Conservation (phyloP, 495 filamentous ascomycete genomes). For the Paragyromitra xinjiangensis region DNA sequence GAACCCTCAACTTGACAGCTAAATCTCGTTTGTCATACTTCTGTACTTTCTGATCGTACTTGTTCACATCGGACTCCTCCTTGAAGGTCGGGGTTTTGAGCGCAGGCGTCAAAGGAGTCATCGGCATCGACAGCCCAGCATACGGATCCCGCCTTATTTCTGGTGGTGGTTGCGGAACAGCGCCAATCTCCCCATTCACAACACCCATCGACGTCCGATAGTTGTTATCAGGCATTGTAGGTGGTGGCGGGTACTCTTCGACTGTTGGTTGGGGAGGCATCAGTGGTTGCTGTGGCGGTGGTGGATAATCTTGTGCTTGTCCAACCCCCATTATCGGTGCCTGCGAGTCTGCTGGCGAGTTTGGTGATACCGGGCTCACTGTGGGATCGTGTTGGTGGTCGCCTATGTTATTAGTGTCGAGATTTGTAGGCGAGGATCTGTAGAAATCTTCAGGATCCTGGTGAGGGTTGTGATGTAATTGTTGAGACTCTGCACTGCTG, state of each 20-base stretch:
- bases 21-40: slow-evolving; percentile 67
- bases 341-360: slow-evolving; percentile 54
- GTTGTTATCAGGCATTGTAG: slow-evolving; percentile 27
- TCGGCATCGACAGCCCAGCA: slow-evolving; percentile 38
- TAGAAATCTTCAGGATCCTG: slow-evolving; percentile 55
- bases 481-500: slow-evolving; percentile 23
- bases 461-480: slow-evolving; percentile 29
- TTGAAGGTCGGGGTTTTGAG: slow-evolving; percentile 54
- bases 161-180: slow-evolving; percentile 23
- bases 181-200: slow-evolving; percentile 55
- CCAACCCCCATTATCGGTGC: slow-evolving; percentile 53
- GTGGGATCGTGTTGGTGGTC: slow-evolving; percentile 30
- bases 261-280: slow-evolving; percentile 16
- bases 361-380: slow-evolving; percentile 47
- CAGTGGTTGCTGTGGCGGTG: slow-evolving; percentile 17
- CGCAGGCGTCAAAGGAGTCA: slow-evolving; percentile 54
- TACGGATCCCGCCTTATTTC: slow-evolving; percentile 41
- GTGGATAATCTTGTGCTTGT: slow-evolving; percentile 48
- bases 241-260: slow-evolving; percentile 43
- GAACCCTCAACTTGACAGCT: slow-evolving; percentile 89
- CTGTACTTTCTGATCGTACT: slow-evolving; percentile 39
- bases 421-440: slow-evolving; percentile 35
- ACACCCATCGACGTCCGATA: slow-evolving; percentile 42
- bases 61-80: slow-evolving; percentile 48
- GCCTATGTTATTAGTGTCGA: slow-evolving; percentile 34